A percentile compares a stretch with the other conserved stretches of the same genome.
phyloP scores from a whole-genome alignment of 148 eudicot genomes.

The Fagopyrum tataricum region DNA sequence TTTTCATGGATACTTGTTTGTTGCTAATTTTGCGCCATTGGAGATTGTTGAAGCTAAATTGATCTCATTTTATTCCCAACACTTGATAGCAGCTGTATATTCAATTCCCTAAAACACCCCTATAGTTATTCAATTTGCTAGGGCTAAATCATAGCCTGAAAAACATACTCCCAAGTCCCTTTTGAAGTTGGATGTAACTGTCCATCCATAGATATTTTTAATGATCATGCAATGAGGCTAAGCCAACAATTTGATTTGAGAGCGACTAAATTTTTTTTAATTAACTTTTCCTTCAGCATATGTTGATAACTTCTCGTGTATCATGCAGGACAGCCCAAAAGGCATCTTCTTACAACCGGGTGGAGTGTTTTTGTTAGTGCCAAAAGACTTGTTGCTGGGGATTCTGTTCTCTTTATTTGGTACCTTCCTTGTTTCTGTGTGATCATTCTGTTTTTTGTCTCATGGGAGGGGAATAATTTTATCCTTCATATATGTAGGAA shows the following conservation, averaged over 20 bases:
- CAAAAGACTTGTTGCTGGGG: slow-evolving; percentile 97
- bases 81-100: background rate
- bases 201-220: background rate
- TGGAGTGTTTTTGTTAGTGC: slow-evolving; percentile 99
- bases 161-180: background rate
- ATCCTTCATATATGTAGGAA: slow-evolving; percentile 36
- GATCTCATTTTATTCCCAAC: background rate
- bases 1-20: background rate
- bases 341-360: slow-evolving; percentile 97
- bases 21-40: background rate
- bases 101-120: no score
- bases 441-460: background rate
- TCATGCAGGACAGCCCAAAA: slow-evolving; percentile 95
- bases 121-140: background rate
- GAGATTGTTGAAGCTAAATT: background rate
- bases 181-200: background rate
- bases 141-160: background rate
- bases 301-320: slow-evolving; percentile 9
- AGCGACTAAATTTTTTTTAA: background rate
- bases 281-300: background rate
- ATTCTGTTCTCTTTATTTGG: slow-evolving; percentile 98
- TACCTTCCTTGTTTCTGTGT: slow-evolving; percentile 15
- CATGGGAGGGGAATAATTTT: background rate
- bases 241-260: background rate
- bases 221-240: background rate